phyloP scores from a whole-genome alignment of 768 basidiomycete species.

The Hygrocybe coccinea region DNA sequence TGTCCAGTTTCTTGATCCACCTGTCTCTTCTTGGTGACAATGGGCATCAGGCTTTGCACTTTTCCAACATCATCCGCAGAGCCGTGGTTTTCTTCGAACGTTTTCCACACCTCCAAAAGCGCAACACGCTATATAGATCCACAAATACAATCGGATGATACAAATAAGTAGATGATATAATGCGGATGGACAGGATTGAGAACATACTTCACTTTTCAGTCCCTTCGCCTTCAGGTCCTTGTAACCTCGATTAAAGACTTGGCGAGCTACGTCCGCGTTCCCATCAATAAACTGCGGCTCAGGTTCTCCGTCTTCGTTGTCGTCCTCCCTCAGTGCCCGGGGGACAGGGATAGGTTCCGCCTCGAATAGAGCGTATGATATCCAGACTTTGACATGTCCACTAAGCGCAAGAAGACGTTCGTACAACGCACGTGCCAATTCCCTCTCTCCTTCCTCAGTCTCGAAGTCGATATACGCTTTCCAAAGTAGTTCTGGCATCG shows the following conservation, averaged over 20 bases:
- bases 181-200: not conserved
- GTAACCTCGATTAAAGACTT: slow-evolving; percentile 84
- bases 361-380: slow-evolving; percentile 91
- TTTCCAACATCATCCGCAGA: slow-evolving; percentile 66
- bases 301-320: slow-evolving; percentile 48
- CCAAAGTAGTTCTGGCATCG: slow-evolving; percentile 94
- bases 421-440: slow-evolving; percentile 76
- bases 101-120: slow-evolving; percentile 91
- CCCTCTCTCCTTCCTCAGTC: slow-evolving; percentile 87
- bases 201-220: slow-evolving; percentile 80
- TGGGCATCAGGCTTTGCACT: slow-evolving; percentile 91
- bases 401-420: slow-evolving; percentile 82
- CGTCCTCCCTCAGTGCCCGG: slow-evolving; percentile 61
- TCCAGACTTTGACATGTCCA: slow-evolving; percentile 96
- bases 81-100: slow-evolving; percentile 82
- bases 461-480: slow-evolving; percentile 98
- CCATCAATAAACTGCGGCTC: slow-evolving; percentile 69
- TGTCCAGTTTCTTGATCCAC: slow-evolving; percentile 83
- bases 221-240: slow-evolving; percentile 76
- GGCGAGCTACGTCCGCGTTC: slow-evolving; percentile 62
- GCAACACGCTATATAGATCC: slow-evolving; percentile 66
- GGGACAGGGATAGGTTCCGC: slow-evolving; percentile 66
- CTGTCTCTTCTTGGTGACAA: slow-evolving; percentile 77
- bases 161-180: not conserved
- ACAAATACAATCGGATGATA: not conserved